These are phyloP conservation scores for Brassica rapa DNA, from an alignment of 345 rosid species.

Conservation along the genomic window DNA sequence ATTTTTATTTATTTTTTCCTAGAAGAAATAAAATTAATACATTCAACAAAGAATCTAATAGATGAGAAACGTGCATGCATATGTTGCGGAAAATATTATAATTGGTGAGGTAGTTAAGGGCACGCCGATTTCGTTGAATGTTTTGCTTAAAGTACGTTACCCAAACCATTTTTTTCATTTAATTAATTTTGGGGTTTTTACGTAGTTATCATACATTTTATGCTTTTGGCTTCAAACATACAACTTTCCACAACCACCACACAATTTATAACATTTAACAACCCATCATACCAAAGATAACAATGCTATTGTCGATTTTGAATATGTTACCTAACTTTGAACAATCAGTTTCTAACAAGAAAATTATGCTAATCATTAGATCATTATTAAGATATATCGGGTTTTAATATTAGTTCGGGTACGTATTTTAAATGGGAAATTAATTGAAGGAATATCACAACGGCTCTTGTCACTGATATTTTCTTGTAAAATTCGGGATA, in stretches of 20 bases:
- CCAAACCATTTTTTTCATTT: conserved; percentile 16
- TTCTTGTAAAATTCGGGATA: neutral
- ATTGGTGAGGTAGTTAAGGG: conserved; percentile 34
- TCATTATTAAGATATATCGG: neutral
- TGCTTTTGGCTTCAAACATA: conserved; percentile 24
- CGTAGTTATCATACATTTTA: conserved; percentile 33
- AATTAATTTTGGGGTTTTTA: neutral
- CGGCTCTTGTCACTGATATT: neutral
- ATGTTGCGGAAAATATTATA: conserved; percentile 39
- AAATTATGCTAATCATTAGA: neutral
- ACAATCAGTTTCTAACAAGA: neutral
- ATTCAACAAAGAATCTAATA: conserved; percentile 27
- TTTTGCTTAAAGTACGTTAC: conserved; percentile 20
- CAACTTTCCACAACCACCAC: conserved; percentile 25
- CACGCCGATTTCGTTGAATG: conserved; percentile 38
- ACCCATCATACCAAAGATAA: conserved; percentile 25
- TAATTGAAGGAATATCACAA: neutral
- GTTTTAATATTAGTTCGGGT: neutral
- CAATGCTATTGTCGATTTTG: neutral
- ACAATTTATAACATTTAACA: conserved; percentile 27
- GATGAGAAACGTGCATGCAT: conserved; percentile 38
- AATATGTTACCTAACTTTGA: neutral
- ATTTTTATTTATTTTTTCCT: neutral
- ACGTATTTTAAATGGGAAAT: neutral
- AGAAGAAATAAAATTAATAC: neutral